These are phyloP conservation scores for Trichophyton schoenleinii DNA, from an alignment of 2,329 filamentous ascomycete species.

Conservation along the genomic window DNA sequence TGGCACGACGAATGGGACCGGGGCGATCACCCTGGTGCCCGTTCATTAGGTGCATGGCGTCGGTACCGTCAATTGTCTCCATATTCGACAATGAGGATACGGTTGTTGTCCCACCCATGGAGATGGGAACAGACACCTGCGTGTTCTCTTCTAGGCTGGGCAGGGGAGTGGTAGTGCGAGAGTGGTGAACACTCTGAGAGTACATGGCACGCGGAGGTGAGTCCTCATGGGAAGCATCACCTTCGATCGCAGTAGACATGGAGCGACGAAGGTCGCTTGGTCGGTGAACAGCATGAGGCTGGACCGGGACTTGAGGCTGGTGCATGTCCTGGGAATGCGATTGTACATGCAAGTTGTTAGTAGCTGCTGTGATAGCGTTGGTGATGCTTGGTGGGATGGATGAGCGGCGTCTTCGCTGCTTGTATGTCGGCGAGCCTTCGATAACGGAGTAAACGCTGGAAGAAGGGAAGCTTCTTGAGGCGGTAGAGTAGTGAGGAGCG, in stretches of 20 bases:
- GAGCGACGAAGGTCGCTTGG: constrained; percentile 87
- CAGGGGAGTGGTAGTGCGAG: constrained; percentile 80
- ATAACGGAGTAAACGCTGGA: constrained; percentile 90
- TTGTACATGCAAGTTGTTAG: constrained; percentile 27
- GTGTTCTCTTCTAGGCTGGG: constrained; percentile 74
- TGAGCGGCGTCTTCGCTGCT: constrained; percentile 86
- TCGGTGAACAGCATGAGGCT: constrained; percentile 53
- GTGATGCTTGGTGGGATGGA: constrained; percentile 76
- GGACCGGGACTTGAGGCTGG: constrained; percentile 23
- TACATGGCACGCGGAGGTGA: constrained; percentile 51
- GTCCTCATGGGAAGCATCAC: constrained; percentile 64
- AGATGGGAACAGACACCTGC: constrained; percentile 50
- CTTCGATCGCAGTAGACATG: constrained; percentile 73
- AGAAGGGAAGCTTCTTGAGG: constrained; percentile 51
- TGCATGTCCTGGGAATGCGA: constrained; percentile 28
- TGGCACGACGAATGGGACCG: constrained; percentile 73
- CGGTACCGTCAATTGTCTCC: constrained; percentile 43
- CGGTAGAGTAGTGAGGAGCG: constrained; percentile 64
- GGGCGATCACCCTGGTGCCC: constrained; percentile 41
- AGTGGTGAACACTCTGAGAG: constrained; percentile 50
- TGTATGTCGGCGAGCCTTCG: constrained; percentile 96
- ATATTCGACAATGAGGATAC: constrained; percentile 52
- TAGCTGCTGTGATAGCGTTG: constrained; percentile 49
- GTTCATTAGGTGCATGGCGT: constrained; percentile 25
- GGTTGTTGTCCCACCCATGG: constrained; percentile 44